Evolutionary conservation across 2,329 filamentous ascomycete genomes (phyloP), one percentile per base, ranked within the genome.

Genomic region (Cladophialophora bantiana): DNA sequence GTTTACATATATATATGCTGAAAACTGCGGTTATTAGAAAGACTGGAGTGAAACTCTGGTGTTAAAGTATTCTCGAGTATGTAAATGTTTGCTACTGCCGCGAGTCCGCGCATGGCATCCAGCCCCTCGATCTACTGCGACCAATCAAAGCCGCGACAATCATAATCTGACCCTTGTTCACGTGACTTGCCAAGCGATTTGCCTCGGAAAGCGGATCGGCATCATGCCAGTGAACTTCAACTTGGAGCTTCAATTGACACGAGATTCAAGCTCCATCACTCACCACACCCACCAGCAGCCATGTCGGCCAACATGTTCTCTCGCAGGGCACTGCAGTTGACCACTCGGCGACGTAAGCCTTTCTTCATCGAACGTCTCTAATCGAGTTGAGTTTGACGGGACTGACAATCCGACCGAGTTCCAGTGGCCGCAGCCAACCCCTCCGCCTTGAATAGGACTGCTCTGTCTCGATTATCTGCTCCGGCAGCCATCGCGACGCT

Each of bases 321-420:
- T 62, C 81, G 83, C 72, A 81, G 81, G 75, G 74, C 81, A 75
- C 77, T 78, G 63, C 81, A 83, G 73, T 79, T 80, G 72, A 81
- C 81, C 68, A 75, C 82, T 74, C 78, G 81, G 76, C 81, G 82
- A 75, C 76, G 82, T 84, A 83, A 71, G 80, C 78, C 26, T 42
- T 48, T 35, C 54, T 52, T 15, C 35, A 32, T 7, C 53, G 35
- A 13, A 48, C 20, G 7, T 12, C 50, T 40, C 56, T 54, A n/a
- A 31, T 31, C 26, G 31, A 32, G 3, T 35, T 20, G n/a, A 18
- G 26, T 66, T 40, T 31, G 42, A 52, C 10, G 40, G 36, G 53
- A 66, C 56, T 54, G 26, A 55, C n/a, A 31, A n/a, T 35, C 34
- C 59, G 10, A 48, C 35, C 15, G 13, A 9, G 35, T 35, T 7